A percentile compares a stretch with the other conserved stretches of the same genome.
phyloP scores from a whole-genome alignment of 805 yeast species.

The Candida sonorensis region DNA sequence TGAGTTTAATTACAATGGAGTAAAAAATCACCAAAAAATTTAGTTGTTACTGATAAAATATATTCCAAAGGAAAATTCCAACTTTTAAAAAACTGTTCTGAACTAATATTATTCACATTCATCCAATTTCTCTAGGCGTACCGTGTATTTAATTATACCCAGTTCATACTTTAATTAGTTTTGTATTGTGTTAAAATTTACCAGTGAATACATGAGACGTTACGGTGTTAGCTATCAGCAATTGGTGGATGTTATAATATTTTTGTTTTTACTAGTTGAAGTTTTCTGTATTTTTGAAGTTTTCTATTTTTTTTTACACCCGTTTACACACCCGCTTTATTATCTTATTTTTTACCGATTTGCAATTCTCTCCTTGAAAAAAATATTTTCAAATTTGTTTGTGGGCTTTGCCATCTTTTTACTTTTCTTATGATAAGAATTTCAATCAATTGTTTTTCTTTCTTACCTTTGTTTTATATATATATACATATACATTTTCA shows the following conservation, averaged over 20 bases:
- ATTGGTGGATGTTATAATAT: conserved; percentile 25
- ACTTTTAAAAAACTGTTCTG: conserved; percentile 3
- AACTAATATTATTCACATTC: conserved; percentile 9
- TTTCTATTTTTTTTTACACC: background rate
- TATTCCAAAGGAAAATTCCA: background rate
- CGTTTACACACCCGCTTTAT: conserved; percentile 1
- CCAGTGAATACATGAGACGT: conserved; percentile 37
- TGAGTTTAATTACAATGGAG: too few relatives aligned
- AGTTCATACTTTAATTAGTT: conserved; percentile 19
- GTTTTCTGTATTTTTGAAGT: conserved; percentile 1
- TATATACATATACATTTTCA: too few relatives aligned
- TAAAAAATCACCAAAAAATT: background rate
- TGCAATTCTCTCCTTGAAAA: too few relatives aligned
- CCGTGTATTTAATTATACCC: conserved; percentile 38
- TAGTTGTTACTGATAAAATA: background rate
- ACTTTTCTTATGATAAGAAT: too few relatives aligned
- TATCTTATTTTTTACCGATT: too few relatives aligned
- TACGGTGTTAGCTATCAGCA: conserved; percentile 59
- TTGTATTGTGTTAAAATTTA: conserved; percentile 5
- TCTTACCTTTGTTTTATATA: too few relatives aligned
- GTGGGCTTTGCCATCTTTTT: too few relatives aligned
- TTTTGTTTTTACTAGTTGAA: conserved; percentile 1
- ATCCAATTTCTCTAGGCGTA: conserved; percentile 55
- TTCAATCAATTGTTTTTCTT: too few relatives aligned
- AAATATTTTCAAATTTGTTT: too few relatives aligned